Base-by-base conservation (phyloP, 345 rosid genomes). In the Fremontodendron californicum region DNA sequence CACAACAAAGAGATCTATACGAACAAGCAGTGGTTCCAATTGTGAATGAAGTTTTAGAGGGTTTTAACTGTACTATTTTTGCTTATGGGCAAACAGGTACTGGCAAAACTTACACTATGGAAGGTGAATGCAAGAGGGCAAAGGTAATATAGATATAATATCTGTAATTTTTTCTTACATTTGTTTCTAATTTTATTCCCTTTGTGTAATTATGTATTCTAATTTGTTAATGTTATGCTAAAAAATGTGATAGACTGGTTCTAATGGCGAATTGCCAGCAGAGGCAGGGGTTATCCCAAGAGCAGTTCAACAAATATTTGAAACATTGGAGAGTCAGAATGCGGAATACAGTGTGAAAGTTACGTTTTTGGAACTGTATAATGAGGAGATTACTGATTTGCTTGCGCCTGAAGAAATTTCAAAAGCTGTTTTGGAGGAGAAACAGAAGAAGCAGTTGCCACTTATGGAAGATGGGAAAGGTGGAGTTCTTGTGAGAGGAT, bases 21-120 rank as follows among this genome's bases (percentile, higher is more conserved):
- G 93, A 96, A 0, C 97, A 94, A 80, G 98, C 99, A 0, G 90
- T 96, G 5, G 75, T 92, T 84, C 99, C 99, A 5, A 96, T 96
- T 51, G 99, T 96, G 45, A 79, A 92, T 85, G 99, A 96, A 87
- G 99, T 96, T 29, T 87, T 96, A 15, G 99, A 96, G 83, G 99
- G 99, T 13, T 96, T 96, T 79, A 96, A 96, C 48, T 96, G 99
- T 83, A 96, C 99, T 37, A 96, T 96, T 66, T 96, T 96, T 81
- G 99, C 99, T 3, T 96, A 96, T 83, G 99, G 99, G 16, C 99
- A 96, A 87, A 96, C 99, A 52, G 99, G 99, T 73, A 96, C 99
- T 0, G 99, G 99, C 57, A 96, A 96, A 74, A 96, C 99, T 3
- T 96, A 88, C 83, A 96, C 99, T 2, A 96, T 96, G 99, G 99